Evolutionary conservation across 2,329 filamentous ascomycete species (phyloP), one percentile per base, ranked within the genome.

Genomic region (Cytospora piceae): DNA sequence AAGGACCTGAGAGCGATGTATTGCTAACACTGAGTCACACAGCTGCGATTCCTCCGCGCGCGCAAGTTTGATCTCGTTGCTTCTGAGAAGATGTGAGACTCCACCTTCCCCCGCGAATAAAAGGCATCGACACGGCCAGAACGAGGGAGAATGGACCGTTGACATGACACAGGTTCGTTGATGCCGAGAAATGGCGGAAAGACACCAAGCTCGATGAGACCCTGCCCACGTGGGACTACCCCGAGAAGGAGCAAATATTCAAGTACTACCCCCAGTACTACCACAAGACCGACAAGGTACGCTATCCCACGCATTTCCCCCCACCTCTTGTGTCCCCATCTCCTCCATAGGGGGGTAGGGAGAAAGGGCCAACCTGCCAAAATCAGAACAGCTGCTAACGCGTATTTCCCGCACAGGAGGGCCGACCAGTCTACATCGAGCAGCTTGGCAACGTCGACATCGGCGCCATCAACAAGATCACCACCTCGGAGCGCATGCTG

Each of bases 251-350:
- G 63, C 78, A 94, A 76, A 86, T 99, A 66, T 92, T 92, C 79
- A 83, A 94, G 80, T 97, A 91, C 84, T 99, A 99, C 81, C 93
- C 93, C 57, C 95, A 99, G 81, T 99, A 95, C 84, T 99, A 99
- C 83, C 95, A 99, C 87, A 97, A 97, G 83, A 94, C 89, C 15
- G 92, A 95, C 80, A 93, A 93, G 81, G 88, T 90, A 77, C 64
- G 73, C 22, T 29, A 7, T n/a, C 11, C 11, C 53, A 12, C 29
- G 15, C 20, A 46, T 15, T 9, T 46, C 2, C n/a, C 15, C 24
- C n/a, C 27, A 29, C 46, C 14, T 29, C 14, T 22, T 27, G 9
- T 46, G 17, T 29, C 7, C 17, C 12, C 20, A 27, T 5, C 11
- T n/a, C 42, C 14, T n/a, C 4, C n/a, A 24, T 49, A n/a, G 20